Conservation (phyloP, 371 early-diverging fungal species). For the Apophysomyces variabilis region DNA sequence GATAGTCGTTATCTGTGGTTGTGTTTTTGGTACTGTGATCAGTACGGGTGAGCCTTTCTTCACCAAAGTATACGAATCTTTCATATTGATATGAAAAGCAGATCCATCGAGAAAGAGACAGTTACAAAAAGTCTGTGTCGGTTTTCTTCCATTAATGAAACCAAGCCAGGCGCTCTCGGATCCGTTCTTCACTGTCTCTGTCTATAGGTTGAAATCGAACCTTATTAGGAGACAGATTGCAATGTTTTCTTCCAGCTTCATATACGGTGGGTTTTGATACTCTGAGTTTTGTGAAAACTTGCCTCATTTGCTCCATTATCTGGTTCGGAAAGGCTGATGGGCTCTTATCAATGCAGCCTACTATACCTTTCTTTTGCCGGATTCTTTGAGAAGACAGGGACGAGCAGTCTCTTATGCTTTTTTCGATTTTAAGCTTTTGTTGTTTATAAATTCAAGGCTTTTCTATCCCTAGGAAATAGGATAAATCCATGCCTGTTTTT, state of each 20-base stretch:
- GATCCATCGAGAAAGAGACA: constrained; percentile 19
- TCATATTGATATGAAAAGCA: constrained; percentile 14
- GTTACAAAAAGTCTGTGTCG: constrained; percentile 10
- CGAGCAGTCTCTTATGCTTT: too few species aligned
- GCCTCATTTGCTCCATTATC: neutral
- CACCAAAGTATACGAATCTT: constrained; percentile 1
- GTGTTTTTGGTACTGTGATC: too few species aligned
- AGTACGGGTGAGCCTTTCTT: neutral
- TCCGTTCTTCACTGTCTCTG: neutral
- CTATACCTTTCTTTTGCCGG: neutral
- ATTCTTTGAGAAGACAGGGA: too few species aligned
- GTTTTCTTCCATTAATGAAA: neutral
- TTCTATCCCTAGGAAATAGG: too few species aligned
- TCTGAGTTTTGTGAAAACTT: neutral
- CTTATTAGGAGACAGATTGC: too few species aligned
- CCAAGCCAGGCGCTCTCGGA: neutral
- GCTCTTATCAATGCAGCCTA: constrained; percentile 21
- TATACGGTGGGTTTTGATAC: neutral
- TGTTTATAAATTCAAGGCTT: too few species aligned
- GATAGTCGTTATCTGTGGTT: too few species aligned
- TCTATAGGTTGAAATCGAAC: too few species aligned
- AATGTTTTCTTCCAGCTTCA: neutral
- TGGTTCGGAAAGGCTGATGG: constrained; percentile 14
- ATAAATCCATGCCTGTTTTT: too few species aligned
- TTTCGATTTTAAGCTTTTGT: too few species aligned